A percentile compares a stretch with the other conserved stretches of the same genome.
These are phyloP conservation scores for Pyrenophora teres DNA, from an alignment of 2,329 filamentous ascomycete species.

Conservation along the genomic window DNA sequence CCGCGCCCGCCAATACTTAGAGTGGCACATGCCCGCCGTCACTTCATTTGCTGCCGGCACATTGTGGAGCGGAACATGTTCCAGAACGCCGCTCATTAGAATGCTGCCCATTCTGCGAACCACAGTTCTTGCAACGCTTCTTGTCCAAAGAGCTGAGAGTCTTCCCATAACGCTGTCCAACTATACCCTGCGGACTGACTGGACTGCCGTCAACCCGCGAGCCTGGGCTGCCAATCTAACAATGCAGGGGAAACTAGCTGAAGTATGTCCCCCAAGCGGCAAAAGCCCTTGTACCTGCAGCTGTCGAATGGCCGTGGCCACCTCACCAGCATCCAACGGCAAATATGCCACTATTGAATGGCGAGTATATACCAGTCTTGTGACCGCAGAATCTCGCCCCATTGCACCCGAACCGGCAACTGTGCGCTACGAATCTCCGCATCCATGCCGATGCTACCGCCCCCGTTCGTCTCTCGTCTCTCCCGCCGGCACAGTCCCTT, in stretches of 20 bases:
- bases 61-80: slow-evolving; percentile 20
- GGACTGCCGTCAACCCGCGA: background rate
- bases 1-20: slow-evolving; percentile 19
- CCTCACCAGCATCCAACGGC: background rate
- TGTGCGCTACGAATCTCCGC: slow-evolving; percentile 1
- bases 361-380: too few relatives aligned
- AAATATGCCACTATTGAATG: background rate
- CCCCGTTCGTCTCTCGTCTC: background rate
- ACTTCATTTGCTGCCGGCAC: slow-evolving; percentile 19
- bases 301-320: background rate
- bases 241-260: slow-evolving; percentile 4
- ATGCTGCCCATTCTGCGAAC: slow-evolving; percentile 30
- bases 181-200: slow-evolving; percentile 7
- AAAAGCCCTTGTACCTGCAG: slow-evolving; percentile 1
- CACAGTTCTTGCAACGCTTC: slow-evolving; percentile 26
- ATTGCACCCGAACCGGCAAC: background rate
- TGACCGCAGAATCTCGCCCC: too few relatives aligned
- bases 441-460: slow-evolving; percentile 2
- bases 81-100: slow-evolving; percentile 30
- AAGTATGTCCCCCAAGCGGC: background rate
- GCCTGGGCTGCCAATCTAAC: slow-evolving; percentile 4
- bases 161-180: slow-evolving; percentile 9
- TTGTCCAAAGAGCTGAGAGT: slow-evolving; percentile 16
- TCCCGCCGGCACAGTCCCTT: slow-evolving; percentile 9
- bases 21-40: slow-evolving; percentile 25